These are phyloP conservation scores for Spongiforma sp. DNA, from an alignment of 1,284 basidiomycete genomes.

Conservation along the genomic window DNA sequence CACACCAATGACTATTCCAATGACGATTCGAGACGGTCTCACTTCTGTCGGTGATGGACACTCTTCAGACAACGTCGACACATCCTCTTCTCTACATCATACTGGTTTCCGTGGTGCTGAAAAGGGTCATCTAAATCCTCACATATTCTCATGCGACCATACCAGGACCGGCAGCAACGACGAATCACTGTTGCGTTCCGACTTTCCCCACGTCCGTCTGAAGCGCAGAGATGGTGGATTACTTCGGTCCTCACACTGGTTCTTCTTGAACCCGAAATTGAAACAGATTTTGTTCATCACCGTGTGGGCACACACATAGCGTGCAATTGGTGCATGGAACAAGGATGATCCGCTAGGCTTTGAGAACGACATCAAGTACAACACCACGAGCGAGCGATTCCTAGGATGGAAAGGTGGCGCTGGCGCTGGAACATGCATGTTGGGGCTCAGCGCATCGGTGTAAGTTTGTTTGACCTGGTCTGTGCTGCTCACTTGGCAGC, in stretches of 20 bases:
- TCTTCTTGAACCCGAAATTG: slow-evolving; percentile 93
- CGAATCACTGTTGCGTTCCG: slow-evolving; percentile 28
- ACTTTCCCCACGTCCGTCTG: slow-evolving; percentile 39
- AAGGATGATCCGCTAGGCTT: slow-evolving; percentile 45
- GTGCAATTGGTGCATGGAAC: slow-evolving; percentile 60
- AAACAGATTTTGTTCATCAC: slow-evolving; percentile 95
- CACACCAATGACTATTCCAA: too few relatives aligned
- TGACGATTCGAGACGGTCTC: too few relatives aligned
- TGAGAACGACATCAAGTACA: slow-evolving; percentile 33
- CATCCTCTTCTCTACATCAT: too few relatives aligned
- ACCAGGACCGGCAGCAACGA: slow-evolving; percentile 31
- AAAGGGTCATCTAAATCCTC: too few relatives aligned
- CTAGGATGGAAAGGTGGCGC: slow-evolving; percentile 75
- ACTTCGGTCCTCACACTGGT: slow-evolving; percentile 97
- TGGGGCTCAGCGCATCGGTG: slow-evolving; percentile 54
- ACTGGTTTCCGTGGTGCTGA: too few relatives aligned
- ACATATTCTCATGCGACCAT: slow-evolving; percentile 19
- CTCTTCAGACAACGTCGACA: too few relatives aligned
- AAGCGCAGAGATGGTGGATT: slow-evolving; percentile 71
- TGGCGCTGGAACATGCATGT: slow-evolving; percentile 77
- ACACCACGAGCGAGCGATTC: slow-evolving; percentile 59
- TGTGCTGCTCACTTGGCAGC: too few relatives aligned
- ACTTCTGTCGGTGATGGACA: too few relatives aligned
- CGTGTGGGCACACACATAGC: slow-evolving; percentile 87
- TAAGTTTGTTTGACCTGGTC: too few relatives aligned